Evolutionary conservation across 139 green algal genomes (phyloP).

Genomic region (Astrephomene gubernaculifera): DNA sequence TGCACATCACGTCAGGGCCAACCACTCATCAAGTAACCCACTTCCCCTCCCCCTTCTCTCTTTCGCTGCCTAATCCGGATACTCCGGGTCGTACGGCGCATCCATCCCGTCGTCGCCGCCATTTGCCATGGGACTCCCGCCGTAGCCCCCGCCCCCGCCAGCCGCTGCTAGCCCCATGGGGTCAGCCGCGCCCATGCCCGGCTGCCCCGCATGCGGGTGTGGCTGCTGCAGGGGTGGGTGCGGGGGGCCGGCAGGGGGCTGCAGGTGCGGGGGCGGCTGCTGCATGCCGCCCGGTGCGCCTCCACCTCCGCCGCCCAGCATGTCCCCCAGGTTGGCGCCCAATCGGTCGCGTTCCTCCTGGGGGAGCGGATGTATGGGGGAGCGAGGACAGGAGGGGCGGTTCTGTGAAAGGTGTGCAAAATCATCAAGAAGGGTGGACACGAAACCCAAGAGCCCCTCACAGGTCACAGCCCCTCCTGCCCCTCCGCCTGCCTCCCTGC

Average conservation of each 20-base stretch:
- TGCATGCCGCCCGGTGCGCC: neutral
- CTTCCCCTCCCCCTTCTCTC: too few species aligned
- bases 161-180: neutral
- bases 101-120: slow-evolving; percentile 24
- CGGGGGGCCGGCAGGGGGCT: neutral
- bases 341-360: slow-evolving; percentile 41
- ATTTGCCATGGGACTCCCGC: slow-evolving; percentile 3
- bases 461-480: neutral
- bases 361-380: neutral
- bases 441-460: neutral
- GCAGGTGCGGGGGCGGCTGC: neutral
- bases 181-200: neutral
- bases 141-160: neutral
- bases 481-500: neutral
- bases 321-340: slow-evolving; percentile 27
- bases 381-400: neutral
- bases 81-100: slow-evolving; percentile 36
- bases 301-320: neutral
- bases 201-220: neutral
- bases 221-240: neutral
- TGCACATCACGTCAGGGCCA: too few species aligned
- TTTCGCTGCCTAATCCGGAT: slow-evolving; percentile 17
- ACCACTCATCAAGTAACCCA: too few species aligned
- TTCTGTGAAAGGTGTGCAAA: neutral
- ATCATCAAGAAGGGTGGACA: neutral